Base-by-base conservation (phyloP, 2,329 filamentous ascomycete genomes). In the Nothopassalora personata region DNA sequence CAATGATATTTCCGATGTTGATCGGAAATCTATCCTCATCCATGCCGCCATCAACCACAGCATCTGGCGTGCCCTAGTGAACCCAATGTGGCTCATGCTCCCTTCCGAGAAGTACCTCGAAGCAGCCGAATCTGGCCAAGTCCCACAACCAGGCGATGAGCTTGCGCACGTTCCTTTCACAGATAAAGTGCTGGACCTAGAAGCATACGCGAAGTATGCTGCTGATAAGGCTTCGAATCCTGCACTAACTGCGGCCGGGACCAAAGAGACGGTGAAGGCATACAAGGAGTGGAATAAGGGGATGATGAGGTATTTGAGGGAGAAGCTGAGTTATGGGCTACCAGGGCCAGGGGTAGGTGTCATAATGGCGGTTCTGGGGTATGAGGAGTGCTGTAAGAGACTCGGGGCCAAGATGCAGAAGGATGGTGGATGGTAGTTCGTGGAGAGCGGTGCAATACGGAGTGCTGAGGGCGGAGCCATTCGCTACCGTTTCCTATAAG, bases 271-370 rank as follows among this genome's bases (percentile, higher is more conserved):
- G 15, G 59, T 60, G 6, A 49, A 53, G 49, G 46, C 54, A 6
- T 64, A 64, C 47, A 67, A 68, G 48, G 59, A 63, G 8, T 67
- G 63, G 57, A 70, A 69, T 56, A 73, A 71, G 52, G 64, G 63
- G n/a, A 70, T 85, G 4, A 81, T 84, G 71, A 72, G 78, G 57
- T 84, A 82, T 66, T 71, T 87, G 55, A 78, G 84, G 54, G 81
- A 82, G 77, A 82, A 81, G 1, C 63, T 87, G 27, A 75, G 77
- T 2, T 81, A 76, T 45, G 81, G 81, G 1, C 73, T 73, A 19
- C 75, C 78, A 9, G 84, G 84, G 0, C 83, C 83, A 1, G 75
- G 78, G 15, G 77, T 83, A 9, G 78, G 78, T 0, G 74, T 79
- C 43, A 79, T 78, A 2, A 81, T 87, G 81, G 74, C 69, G 11